Evolutionary conservation across 1,284 basidiomycete genomes (phyloP).

Genomic region (Caloboletus firmus): DNA sequence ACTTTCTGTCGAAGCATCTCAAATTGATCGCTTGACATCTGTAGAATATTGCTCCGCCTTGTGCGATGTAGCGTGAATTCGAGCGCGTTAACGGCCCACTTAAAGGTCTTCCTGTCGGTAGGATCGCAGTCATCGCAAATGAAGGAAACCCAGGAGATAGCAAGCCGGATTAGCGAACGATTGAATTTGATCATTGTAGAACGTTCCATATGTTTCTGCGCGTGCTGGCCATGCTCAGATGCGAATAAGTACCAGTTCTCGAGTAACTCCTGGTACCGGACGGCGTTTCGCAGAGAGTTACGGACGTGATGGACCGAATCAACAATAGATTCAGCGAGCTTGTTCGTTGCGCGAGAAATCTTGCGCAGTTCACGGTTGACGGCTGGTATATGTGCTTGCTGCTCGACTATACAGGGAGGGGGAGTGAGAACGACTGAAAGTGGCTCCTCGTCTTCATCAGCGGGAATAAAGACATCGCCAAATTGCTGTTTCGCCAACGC

Average conservation of each 20-base stretch:
- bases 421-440: constrained; percentile 44
- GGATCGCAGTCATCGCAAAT: constrained; percentile 98
- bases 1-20: constrained; percentile 89
- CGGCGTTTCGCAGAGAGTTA: constrained; percentile 58
- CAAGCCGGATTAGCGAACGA: constrained; percentile 79
- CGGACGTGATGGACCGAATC: constrained; percentile 86
- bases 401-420: constrained; percentile 72
- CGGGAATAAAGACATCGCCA: constrained; percentile 58
- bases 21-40: constrained; percentile 87
- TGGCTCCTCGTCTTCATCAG: constrained; percentile 61
- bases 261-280: constrained; percentile 82
- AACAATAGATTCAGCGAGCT: constrained; percentile 91
- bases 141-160: constrained; percentile 97
- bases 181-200: constrained; percentile 75
- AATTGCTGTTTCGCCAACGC: constrained; percentile 81
- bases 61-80: constrained; percentile 94
- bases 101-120: constrained; percentile 94
- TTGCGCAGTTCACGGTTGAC: constrained; percentile 91
- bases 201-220: constrained; percentile 84
- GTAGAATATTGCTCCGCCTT: constrained; percentile 87
- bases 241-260: constrained; percentile 97
- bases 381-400: constrained; percentile 87
- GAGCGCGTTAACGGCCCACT: constrained; percentile 96
- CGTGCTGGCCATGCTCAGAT: constrained; percentile 91
- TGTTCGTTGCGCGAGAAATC: constrained; percentile 86